Evolutionary conservation across 2,329 filamentous ascomycete genomes (phyloP).

Genomic region (Cladophialophora psammophila): DNA sequence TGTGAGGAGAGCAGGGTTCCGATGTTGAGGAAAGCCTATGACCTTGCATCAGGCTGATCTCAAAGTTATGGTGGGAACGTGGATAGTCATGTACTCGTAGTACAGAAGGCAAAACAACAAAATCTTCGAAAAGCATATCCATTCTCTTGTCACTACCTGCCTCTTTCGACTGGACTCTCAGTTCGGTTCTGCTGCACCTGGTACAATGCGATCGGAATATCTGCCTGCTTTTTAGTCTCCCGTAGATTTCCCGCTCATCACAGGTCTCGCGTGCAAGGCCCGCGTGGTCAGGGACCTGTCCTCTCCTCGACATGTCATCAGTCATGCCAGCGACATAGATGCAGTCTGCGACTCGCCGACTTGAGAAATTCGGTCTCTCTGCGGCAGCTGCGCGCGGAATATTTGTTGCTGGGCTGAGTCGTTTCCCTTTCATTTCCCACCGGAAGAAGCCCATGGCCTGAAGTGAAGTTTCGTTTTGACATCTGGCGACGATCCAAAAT

Average conservation of each 20-base stretch:
- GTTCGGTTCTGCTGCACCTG: neutral
- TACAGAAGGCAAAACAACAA: conserved; percentile 35
- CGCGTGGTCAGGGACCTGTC: neutral
- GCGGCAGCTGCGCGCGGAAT: neutral
- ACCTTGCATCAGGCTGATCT: conserved; percentile 38
- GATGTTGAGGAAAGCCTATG: conserved; percentile 41
- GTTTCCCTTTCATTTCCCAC: neutral
- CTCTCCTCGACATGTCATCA: neutral
- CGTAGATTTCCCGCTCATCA: neutral
- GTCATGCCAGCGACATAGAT: neutral
- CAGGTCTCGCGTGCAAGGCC: neutral
- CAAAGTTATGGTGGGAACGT: conserved; percentile 24
- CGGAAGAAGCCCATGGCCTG: neutral
- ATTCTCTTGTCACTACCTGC: conserved; percentile 5
- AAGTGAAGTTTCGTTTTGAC: neutral
- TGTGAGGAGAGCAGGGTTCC: conserved; percentile 41
- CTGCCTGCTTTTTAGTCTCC: neutral
- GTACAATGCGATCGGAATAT: neutral
- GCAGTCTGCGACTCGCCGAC: neutral
- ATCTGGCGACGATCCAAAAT: neutral
- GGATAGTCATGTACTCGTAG: conserved; percentile 38
- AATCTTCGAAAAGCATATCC: conserved; percentile 36
- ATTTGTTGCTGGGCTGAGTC: neutral
- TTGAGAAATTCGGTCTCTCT: neutral
- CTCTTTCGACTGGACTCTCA: neutral